Base-by-base conservation (phyloP, 2,329 filamentous ascomycete species). In the Westerdykella ornata region DNA sequence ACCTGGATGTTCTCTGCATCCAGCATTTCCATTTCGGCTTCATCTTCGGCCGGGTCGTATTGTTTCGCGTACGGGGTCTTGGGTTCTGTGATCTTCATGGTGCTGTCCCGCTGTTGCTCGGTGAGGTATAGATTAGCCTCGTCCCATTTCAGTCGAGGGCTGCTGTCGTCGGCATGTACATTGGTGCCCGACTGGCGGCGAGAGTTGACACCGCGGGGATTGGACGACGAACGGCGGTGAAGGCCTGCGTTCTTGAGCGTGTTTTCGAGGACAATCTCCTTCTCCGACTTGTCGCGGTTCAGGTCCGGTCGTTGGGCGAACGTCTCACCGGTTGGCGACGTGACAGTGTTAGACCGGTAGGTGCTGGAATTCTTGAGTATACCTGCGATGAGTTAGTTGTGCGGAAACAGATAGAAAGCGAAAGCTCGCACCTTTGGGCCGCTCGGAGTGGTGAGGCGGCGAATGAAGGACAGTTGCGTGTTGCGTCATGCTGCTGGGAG, bases 81-180 rank as follows among this genome's bases (percentile, higher is more conserved):
- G 47, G 92, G 92, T 72, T 98, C 92, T 53, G 88, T 86, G 51
- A 98, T 98, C 75, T 97, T 98, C 92, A 98, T 98, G 44, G 89
- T 96, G 47, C 85, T 84, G 45, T 82, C 88, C 68, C 86, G 89
- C 68, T 97, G 88, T 68, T 97, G 90, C 71, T 98, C 92, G 6
- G 92, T 92, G 39, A 98, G 77, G 69, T 96, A 98, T 22, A 98
- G 77, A 63, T 98, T 98, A 35, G 87, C 92, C 72, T 98, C 92
- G 67, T 98, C 92, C 92, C 92, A 98, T 71, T 96, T 95, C 53
- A 98, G 75, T 48, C 88, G 82, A 48, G 85, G 84, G 44, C 78
- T 82, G 43, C 73, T 75, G 37, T 80, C 76, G 38, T 80, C 76
- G 7, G 30, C 8, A 35, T 71, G 66, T 26, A 72, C 70, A 45